phyloP scores from a whole-genome alignment of 2,329 filamentous ascomycete species.

The Dryadomyces quercivorus region DNA sequence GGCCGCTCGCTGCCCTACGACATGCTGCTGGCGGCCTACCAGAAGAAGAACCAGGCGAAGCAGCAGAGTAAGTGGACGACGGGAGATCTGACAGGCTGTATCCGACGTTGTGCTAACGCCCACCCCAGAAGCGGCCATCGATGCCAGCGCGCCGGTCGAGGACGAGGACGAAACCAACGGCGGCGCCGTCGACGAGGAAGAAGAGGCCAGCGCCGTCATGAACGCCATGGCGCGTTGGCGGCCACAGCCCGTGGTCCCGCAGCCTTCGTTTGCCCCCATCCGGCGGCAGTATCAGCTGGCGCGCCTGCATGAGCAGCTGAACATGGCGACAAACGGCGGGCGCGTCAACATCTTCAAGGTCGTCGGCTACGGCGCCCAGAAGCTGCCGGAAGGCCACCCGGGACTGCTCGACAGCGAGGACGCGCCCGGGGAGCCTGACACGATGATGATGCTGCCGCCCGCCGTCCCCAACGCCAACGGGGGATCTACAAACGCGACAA shows the following conservation, averaged over 20 bases:
- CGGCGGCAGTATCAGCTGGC: constrained; percentile 51
- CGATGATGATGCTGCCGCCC: constrained; percentile 17
- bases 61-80: constrained; percentile 50
- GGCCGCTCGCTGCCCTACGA: constrained; percentile 84
- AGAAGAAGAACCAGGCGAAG: constrained; percentile 95
- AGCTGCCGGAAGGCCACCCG: constrained; percentile 35
- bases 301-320: constrained; percentile 52
- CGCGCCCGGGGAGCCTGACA: constrained; percentile 45
- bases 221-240: constrained; percentile 61
- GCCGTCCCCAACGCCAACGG: not conserved
- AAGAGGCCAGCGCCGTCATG: constrained; percentile 88
- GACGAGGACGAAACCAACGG: constrained; percentile 73
- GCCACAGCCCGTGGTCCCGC: constrained; percentile 64
- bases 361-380: constrained; percentile 42
- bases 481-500: not conserved
- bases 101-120: constrained; percentile 5
- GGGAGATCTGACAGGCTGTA: not conserved
- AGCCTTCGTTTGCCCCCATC: constrained; percentile 48
- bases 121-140: constrained; percentile 70
- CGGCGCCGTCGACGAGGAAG: constrained; percentile 81
- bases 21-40: constrained; percentile 76
- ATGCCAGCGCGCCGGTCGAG: constrained; percentile 82
- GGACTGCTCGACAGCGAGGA: constrained; percentile 37
- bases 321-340: constrained; percentile 53
- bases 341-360: constrained; percentile 54